Conservation (phyloP, 345 rosid species). For the Conringia planisiliqua region DNA sequence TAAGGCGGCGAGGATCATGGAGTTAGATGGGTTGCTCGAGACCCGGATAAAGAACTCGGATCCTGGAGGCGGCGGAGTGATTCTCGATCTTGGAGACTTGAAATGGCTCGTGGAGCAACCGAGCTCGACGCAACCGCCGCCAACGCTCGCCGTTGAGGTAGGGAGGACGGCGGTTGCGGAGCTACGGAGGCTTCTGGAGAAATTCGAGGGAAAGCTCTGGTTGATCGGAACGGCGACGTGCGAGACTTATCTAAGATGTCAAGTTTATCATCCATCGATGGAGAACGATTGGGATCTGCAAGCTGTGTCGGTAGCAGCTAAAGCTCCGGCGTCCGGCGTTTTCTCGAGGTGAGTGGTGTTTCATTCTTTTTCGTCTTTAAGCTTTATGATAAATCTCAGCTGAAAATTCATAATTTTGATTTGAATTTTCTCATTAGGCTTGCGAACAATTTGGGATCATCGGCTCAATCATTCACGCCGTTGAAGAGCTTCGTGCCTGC, state of each 20-base stretch:
- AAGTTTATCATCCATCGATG: constrained; percentile 88
- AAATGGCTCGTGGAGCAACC: constrained; percentile 90
- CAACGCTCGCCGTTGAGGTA: constrained; percentile 33
- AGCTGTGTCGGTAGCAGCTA: constrained; percentile 78
- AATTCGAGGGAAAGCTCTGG: constrained; percentile 63
- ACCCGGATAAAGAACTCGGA: constrained; percentile 39
- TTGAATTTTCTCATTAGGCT: constrained; percentile 40
- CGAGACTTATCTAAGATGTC: constrained; percentile 91
- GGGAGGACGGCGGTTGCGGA: constrained; percentile 58
- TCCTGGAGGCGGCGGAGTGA: constrained; percentile 37
- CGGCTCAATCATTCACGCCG: constrained; percentile 56
- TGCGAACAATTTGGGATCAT: constrained; percentile 49
- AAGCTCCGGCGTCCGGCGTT: constrained; percentile 55
- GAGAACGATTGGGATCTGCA: constrained; percentile 96
- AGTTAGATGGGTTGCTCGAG: constrained; percentile 55
- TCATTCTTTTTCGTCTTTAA: not conserved
- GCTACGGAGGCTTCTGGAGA: constrained; percentile 56
- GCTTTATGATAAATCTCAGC: not conserved
- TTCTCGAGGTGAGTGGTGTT: constrained; percentile 55
- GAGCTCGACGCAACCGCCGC: constrained; percentile 13
- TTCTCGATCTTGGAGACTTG: constrained; percentile 86
- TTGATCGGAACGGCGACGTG: constrained; percentile 94
- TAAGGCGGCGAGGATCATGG: constrained; percentile 46
- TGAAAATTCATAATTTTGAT: not conserved
- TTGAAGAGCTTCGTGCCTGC: constrained; percentile 54